A percentile compares a stretch with the other conserved stretches of the same genome.
Evolutionary conservation across 106 monocot genomes (phyloP).

Genomic region (Cymbidium sinense): DNA sequence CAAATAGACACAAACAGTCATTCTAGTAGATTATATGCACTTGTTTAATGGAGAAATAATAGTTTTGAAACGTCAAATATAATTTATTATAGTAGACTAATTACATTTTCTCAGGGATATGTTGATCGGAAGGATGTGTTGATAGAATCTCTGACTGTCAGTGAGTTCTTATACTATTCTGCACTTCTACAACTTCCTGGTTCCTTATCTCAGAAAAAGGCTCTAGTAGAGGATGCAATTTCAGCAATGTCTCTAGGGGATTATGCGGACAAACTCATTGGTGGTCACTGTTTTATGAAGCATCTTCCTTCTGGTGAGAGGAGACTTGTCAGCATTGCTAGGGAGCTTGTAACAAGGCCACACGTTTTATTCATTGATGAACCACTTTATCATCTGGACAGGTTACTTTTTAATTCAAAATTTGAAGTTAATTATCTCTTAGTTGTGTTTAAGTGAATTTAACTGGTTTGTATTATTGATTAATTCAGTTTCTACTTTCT

Average conservation of each 20-base stretch:
- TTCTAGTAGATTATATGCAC: too few species aligned
- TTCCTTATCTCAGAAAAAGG: slow-evolving; percentile 70
- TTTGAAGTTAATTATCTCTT: not conserved
- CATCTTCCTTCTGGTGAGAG: slow-evolving; percentile 80
- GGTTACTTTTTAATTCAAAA: slow-evolving; percentile 25
- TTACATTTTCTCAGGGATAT: slow-evolving; percentile 57
- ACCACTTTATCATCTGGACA: slow-evolving; percentile 97
- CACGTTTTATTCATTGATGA: slow-evolving; percentile 90
- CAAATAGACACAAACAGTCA: too few species aligned
- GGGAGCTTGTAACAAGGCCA: slow-evolving; percentile 90
- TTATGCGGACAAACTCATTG: slow-evolving; percentile 76
- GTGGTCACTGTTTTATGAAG: slow-evolving; percentile 76
- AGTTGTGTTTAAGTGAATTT: not conserved
- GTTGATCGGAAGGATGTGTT: slow-evolving; percentile 80
- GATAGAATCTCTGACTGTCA: slow-evolving; percentile 85
- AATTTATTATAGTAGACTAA: not conserved
- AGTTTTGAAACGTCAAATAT: not conserved
- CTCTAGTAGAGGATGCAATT: slow-evolving; percentile 79
- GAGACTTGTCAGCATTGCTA: slow-evolving; percentile 82
- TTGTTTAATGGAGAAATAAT: too few species aligned
- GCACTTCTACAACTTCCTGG: slow-evolving; percentile 91
- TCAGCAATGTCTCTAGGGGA: slow-evolving; percentile 89
- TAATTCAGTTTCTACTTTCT: slow-evolving; percentile 8
- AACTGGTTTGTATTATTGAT: not conserved
- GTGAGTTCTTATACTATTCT: slow-evolving; percentile 81